Evolutionary conservation across 2,329 filamentous ascomycete species (phyloP), one percentile per base, ranked within the genome.

Genomic region (Aspergillus candidus): DNA sequence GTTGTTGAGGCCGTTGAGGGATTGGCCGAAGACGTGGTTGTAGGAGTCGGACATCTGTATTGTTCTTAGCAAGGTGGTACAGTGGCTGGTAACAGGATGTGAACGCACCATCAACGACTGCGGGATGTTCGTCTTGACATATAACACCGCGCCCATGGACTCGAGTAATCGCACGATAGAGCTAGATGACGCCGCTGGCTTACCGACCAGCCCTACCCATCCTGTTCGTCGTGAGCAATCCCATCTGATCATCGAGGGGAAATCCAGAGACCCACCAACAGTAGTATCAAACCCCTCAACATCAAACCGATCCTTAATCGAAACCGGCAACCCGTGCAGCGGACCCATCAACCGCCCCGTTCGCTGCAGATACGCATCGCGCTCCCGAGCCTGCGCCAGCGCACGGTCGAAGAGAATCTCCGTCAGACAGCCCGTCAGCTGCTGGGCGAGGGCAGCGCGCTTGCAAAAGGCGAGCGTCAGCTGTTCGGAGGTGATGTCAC

Each of bases 301-400:
- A 46, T 85, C 76, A 69, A 86, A 83, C 56, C 83, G 81, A 65
- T 88, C 84, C 56, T 88, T 88, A 37, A 88, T 72, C 0, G 81
- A 79, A 36, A 74, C 63, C 1, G 65, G 62, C 11, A 72, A 50
- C 60, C 82, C 84, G 60, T 88, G 84, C 1, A 88, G 71, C 2
- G 83, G 82, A 0, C 84, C 84, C 32, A 75, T 64, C 0, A 72
- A 61, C 49, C 68, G 65, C 8, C 75, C 72, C 1, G 72, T 74
- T 29, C 54, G 54, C n/a, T 65, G 62, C 1, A 78, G 51, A 46
- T 79, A 62, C n/a, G 67, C 44, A 41, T 69, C 66, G 3, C 68
- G 58, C 7, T 55, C 45, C 27, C 59, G 49, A 1, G 66, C 68
- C 11, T 54, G 42, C 2, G 54, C 47, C 10, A 67, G 35, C 3